Conservation (phyloP, 805 yeast species). For the Yarrowia divulgata region DNA sequence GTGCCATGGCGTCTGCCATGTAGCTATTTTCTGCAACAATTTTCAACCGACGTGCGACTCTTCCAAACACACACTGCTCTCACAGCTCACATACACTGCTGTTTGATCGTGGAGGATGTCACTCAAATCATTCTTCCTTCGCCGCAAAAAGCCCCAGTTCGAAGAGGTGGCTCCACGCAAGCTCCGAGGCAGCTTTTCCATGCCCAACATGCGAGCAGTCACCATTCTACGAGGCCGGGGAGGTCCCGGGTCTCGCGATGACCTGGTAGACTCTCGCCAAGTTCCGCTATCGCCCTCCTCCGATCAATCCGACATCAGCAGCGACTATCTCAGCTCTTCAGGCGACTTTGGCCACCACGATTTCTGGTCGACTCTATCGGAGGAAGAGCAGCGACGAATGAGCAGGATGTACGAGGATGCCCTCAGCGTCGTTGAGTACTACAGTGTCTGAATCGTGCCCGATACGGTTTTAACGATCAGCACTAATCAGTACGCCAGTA, state of each 20-base stretch:
- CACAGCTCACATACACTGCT: background rate
- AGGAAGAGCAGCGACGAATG: constrained; percentile 25
- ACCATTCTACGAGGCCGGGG: constrained; percentile 30
- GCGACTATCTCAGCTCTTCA: constrained; percentile 3
- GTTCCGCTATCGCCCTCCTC: background rate
- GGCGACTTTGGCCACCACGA: constrained; percentile 8
- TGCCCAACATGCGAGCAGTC: constrained; percentile 28
- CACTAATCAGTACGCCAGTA: too few species aligned
- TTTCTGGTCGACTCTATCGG: constrained; percentile 12
- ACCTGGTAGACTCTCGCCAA: constrained; percentile 1
- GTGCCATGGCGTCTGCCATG: constrained; percentile 22
- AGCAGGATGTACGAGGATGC: constrained; percentile 36
- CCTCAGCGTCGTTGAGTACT: constrained; percentile 25
- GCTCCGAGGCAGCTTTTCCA: constrained; percentile 24
- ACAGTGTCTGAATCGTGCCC: background rate
- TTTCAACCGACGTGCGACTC: background rate
- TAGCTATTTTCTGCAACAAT: background rate
- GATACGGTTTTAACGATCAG: too few species aligned
- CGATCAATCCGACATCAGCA: constrained; percentile 7
- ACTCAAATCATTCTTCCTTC: constrained; percentile 10
- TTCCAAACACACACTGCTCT: background rate
- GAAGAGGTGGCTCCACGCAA: constrained; percentile 31
- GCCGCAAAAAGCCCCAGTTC: constrained; percentile 28
- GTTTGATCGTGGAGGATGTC: constrained; percentile 6
- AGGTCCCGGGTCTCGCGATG: background rate